Evolutionary conservation across 1,284 basidiomycete genomes (phyloP).

Genomic region (Heterobasidion occidentale): DNA sequence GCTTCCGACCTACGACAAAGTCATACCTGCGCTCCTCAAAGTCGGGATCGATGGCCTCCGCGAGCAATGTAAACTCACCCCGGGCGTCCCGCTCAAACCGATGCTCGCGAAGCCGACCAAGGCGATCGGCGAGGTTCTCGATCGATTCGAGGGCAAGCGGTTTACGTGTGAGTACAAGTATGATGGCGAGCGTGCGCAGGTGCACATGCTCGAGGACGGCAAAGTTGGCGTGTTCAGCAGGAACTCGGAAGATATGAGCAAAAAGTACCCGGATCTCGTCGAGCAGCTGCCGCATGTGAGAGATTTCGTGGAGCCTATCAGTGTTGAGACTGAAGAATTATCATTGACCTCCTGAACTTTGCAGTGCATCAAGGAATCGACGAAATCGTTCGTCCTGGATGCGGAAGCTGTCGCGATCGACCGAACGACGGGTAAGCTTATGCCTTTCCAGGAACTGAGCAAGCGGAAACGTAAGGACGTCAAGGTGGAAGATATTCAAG

Average conservation of each 20-base stretch:
- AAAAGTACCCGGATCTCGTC: conserved; percentile 96
- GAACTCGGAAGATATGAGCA: conserved; percentile 99
- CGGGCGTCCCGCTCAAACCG: conserved; percentile 94
- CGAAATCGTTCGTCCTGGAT: conserved; percentile 89
- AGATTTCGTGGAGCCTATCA: too few relatives aligned
- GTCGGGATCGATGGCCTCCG: conserved; percentile 69
- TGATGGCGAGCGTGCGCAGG: conserved; percentile 96
- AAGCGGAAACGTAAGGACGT: conserved; percentile 97
- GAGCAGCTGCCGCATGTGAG: conserved; percentile 84
- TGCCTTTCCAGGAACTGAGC: conserved; percentile 97
- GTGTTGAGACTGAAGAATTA: conserved; percentile 5
- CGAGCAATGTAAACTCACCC: conserved; percentile 84
- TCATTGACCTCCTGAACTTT: neutral
- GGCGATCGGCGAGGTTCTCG: conserved; percentile 97
- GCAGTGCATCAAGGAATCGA: conserved; percentile 78
- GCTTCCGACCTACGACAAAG: conserved; percentile 88
- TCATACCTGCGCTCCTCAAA: conserved; percentile 88
- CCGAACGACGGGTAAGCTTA: conserved; percentile 70
- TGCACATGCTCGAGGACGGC: conserved; percentile 77
- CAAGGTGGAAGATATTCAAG: conserved; percentile 92
- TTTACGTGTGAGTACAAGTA: conserved; percentile 99
- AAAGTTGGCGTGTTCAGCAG: conserved; percentile 87
- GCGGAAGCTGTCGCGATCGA: conserved; percentile 97
- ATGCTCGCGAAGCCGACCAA: conserved; percentile 99
- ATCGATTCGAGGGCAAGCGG: conserved; percentile 91